Percentiles rank a stretch among this genome's conserved stretches.
These are phyloP conservation scores for Panicum virgatum DNA, from an alignment of 202 grass and related monocot species.

Conservation along the genomic window DNA sequence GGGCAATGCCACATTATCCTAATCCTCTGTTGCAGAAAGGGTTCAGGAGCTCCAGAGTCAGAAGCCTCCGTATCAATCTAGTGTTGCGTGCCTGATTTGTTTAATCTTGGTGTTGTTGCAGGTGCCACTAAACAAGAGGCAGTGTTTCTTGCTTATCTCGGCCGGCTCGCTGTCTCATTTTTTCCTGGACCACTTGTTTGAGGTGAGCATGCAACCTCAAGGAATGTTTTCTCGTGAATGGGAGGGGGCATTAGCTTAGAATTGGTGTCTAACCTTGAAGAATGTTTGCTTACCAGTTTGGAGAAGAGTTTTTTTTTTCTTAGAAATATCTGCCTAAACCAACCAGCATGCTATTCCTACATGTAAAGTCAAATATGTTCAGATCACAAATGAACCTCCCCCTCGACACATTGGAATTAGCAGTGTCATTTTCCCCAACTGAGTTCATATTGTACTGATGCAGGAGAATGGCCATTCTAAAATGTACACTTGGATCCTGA, in stretches of 20 bases:
- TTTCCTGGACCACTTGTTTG: slow-evolving; percentile 96
- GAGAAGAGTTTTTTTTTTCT: background rate
- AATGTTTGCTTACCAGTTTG: background rate
- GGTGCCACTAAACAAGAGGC: slow-evolving; percentile 61
- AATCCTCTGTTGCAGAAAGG: background rate
- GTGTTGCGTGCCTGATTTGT: slow-evolving; percentile 25
- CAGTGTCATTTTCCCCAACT: background rate
- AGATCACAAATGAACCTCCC: background rate
- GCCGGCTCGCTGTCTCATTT: slow-evolving; percentile 89
- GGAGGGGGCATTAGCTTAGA: background rate
- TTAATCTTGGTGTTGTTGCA: slow-evolving; percentile 36
- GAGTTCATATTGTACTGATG: background rate
- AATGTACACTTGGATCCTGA: slow-evolving; percentile 83
- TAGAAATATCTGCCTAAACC: background rate
- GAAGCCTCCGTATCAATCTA: slow-evolving; percentile 3
- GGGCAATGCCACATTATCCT: slow-evolving; percentile 12
- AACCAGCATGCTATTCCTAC: background rate
- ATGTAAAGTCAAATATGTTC: background rate
- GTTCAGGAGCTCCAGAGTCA: background rate
- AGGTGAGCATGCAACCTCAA: slow-evolving; percentile 48
- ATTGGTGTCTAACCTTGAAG: background rate
- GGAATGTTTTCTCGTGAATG: background rate
- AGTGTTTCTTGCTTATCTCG: slow-evolving; percentile 73
- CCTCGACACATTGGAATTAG: background rate
- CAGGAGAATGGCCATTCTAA: slow-evolving; percentile 86